Evolutionary conservation across 768 basidiomycete genomes (phyloP).

Genomic region (Astraeus odoratus): DNA sequence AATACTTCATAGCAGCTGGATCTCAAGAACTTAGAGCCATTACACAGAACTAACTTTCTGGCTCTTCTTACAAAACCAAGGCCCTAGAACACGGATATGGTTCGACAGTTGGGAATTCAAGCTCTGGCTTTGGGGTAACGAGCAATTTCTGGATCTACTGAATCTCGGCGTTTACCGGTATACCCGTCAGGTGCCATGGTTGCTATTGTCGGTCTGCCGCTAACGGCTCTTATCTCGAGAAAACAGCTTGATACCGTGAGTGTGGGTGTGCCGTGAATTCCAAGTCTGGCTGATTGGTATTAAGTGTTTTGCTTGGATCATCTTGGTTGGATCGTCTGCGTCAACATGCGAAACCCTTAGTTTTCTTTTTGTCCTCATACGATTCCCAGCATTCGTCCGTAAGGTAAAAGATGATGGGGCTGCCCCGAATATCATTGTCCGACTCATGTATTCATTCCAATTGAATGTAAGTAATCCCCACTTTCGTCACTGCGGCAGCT

Average conservation of each 20-base stretch:
- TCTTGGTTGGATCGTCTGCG: constrained; percentile 61
- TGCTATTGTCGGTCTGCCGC: constrained; percentile 65
- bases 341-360: constrained; percentile 58
- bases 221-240: constrained; percentile 56
- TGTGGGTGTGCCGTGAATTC: constrained; percentile 1
- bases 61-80: constrained; percentile 77
- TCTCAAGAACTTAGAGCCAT: constrained; percentile 2
- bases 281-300: constrained; percentile 7
- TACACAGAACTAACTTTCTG: constrained; percentile 68
- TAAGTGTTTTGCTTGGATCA: constrained; percentile 70
- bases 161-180: constrained; percentile 9
- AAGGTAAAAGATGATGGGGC: constrained; percentile 70
- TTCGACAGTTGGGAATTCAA: constrained; percentile 76
- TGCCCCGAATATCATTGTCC: constrained; percentile 64
- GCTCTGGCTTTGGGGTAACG: constrained; percentile 63
- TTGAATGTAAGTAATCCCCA: constrained; percentile 53
- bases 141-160: constrained; percentile 2
- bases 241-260: constrained; percentile 50
- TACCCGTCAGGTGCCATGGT: constrained; percentile 47
- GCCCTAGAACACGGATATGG: constrained; percentile 64
- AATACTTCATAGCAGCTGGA: not conserved
- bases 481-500: constrained; percentile 2
- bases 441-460: constrained; percentile 69
- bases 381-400: constrained; percentile 65
- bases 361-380: constrained; percentile 65